Conservation (phyloP, 2,329 filamentous ascomycete species). For the Geosmithia flava region DNA sequence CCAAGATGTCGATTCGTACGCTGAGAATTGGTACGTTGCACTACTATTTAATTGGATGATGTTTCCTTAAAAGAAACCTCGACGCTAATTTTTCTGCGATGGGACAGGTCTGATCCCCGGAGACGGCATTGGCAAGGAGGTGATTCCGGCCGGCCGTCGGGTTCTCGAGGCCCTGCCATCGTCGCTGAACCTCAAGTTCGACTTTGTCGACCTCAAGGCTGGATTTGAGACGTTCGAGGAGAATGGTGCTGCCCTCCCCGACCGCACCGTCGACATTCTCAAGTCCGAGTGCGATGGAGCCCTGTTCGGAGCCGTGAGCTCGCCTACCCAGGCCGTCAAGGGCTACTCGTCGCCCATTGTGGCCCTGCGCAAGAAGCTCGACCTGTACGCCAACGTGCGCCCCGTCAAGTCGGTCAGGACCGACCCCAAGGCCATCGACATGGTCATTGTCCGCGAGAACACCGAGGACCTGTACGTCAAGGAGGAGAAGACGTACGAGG, state of each 20-base stretch:
- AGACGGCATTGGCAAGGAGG: constrained; percentile 96
- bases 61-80: not conserved
- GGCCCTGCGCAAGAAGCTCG: constrained; percentile 85
- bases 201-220: constrained; percentile 84
- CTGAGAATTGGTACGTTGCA: constrained; percentile 24
- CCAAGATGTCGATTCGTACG: constrained; percentile 25
- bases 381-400: constrained; percentile 94
- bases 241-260: constrained; percentile 78
- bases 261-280: constrained; percentile 81
- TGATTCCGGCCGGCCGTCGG: constrained; percentile 87
- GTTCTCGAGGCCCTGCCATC: constrained; percentile 84
- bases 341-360: constrained; percentile 97
- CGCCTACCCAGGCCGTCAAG: constrained; percentile 76
- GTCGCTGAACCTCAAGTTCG: constrained; percentile 88
- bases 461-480: constrained; percentile 98
- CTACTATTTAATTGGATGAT: not conserved
- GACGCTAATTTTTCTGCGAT: not conserved
- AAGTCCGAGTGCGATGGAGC: constrained; percentile 89
- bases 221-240: constrained; percentile 90
- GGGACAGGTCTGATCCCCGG: constrained; percentile 79
- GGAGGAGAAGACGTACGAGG: constrained; percentile 76
- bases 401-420: constrained; percentile 77
- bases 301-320: constrained; percentile 91
- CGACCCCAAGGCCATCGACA: constrained; percentile 63
- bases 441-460: constrained; percentile 98